phyloP scores from a whole-genome alignment of 495 filamentous ascomycete species.

The Tuber aestivum region DNA sequence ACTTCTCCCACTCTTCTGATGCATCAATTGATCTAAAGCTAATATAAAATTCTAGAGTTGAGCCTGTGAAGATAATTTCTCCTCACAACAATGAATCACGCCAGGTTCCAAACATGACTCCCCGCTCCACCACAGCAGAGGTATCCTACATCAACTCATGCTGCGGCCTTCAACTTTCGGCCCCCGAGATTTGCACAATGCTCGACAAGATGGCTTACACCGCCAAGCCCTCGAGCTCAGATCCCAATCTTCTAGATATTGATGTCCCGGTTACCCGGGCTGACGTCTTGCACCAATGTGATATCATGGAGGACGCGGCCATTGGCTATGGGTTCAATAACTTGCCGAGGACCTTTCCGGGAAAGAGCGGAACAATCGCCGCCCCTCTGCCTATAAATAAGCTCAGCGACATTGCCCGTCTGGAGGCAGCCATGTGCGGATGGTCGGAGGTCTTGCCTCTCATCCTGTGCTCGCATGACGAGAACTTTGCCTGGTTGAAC shows the following conservation, averaged over 20 bases:
- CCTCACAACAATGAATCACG: constrained; percentile 80
- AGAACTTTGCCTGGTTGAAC: constrained; percentile 97
- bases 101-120: constrained; percentile 68
- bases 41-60: constrained; percentile 51
- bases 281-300: constrained; percentile 90
- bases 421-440: constrained; percentile 87
- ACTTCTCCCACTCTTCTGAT: constrained; percentile 12
- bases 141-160: constrained; percentile 88
- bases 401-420: constrained; percentile 81
- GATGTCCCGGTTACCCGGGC: constrained; percentile 81
- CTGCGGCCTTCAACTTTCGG: constrained; percentile 69
- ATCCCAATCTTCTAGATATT: constrained; percentile 66
- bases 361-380: constrained; percentile 74
- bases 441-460: constrained; percentile 96
- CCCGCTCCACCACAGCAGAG: constrained; percentile 70
- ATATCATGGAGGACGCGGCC: constrained; percentile 98
- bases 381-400: constrained; percentile 89
- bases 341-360: constrained; percentile 75
- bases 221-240: constrained; percentile 62
- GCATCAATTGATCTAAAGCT: not conserved
- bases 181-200: constrained; percentile 64
- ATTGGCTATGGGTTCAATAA: constrained; percentile 96
- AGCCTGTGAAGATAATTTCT: constrained; percentile 85
- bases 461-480: constrained; percentile 94
- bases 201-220: constrained; percentile 79